Evolutionary conservation across 1,284 basidiomycete genomes (phyloP).

Genomic region (Ganoderma meredithae): DNA sequence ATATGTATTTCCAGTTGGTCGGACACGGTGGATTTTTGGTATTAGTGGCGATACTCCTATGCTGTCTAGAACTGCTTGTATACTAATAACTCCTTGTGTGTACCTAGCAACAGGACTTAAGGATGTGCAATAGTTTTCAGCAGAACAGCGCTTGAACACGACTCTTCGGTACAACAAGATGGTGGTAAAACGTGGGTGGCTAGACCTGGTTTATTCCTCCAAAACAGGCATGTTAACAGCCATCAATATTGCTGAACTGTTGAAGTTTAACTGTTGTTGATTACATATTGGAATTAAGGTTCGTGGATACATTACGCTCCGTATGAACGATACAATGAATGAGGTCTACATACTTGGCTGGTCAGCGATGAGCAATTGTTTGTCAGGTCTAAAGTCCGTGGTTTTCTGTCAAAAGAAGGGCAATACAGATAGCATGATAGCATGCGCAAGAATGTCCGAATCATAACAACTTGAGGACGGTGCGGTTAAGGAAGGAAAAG

Average conservation of each 20-base stretch:
- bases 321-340: not conserved
- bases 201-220: not conserved
- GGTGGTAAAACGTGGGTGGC: not conserved
- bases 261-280: not conserved
- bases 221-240: not conserved
- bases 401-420: not conserved
- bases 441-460: not conserved
- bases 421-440: not conserved
- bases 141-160: not conserved
- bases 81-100: not conserved
- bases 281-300: not conserved
- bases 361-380: not conserved
- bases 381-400: not conserved
- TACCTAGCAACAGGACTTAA: not conserved
- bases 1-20: not conserved
- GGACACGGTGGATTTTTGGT: not conserved
- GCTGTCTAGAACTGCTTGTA: not conserved
- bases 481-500: constrained; percentile 27
- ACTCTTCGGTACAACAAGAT: not conserved
- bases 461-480: not conserved
- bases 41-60: not conserved
- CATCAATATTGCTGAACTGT: too few species aligned
- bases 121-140: not conserved
- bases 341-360: not conserved
- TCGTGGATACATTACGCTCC: not conserved